A percentile compares a stretch with the other conserved stretches of the same genome.
These are phyloP conservation scores for Selaginella tamariscina DNA, from an alignment of 75 land plant genomes.

Conservation along the genomic window DNA sequence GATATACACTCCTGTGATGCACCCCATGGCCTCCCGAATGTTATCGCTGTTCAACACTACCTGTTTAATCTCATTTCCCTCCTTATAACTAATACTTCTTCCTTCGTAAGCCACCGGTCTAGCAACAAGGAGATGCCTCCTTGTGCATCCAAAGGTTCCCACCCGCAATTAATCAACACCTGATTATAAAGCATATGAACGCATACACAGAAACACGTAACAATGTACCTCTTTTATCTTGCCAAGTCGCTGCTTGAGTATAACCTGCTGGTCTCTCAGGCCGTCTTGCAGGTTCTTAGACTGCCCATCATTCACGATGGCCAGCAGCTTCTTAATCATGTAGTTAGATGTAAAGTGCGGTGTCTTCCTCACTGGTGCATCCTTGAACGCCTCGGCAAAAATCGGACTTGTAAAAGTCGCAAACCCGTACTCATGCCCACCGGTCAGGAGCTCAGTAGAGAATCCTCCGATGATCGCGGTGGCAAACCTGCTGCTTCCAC, in stretches of 20 bases:
- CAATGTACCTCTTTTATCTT: slow-evolving; percentile 42
- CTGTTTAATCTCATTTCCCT: slow-evolving; percentile 5
- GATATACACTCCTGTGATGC: slow-evolving; percentile 58
- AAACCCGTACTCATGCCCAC: slow-evolving; percentile 76
- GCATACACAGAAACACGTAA: slow-evolving; percentile 11
- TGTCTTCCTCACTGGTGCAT: slow-evolving; percentile 50
- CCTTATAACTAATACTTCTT: slow-evolving; percentile 24
- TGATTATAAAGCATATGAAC: no score
- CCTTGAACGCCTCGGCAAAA: slow-evolving; percentile 45
- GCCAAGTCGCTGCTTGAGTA: slow-evolving; percentile 32
- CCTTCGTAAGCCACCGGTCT: slow-evolving; percentile 61
- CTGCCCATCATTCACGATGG: slow-evolving; percentile 22
- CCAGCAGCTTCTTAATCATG: slow-evolving; percentile 67
- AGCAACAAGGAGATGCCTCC: slow-evolving; percentile 86
- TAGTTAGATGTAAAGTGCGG: slow-evolving; percentile 78
- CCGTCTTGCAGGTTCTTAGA: slow-evolving; percentile 25
- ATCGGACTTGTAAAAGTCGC: slow-evolving; percentile 34
- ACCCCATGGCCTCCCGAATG: slow-evolving; percentile 55
- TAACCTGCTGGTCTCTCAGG: slow-evolving; percentile 36
- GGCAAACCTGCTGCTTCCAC: slow-evolving; percentile 29
- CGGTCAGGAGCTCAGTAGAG: slow-evolving; percentile 56
- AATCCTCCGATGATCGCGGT: slow-evolving; percentile 63
- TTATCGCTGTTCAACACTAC: slow-evolving; percentile 39
- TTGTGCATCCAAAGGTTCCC: slow-evolving; percentile 55
- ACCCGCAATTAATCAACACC: slow-evolving; percentile 64